Conservation (phyloP, 768 basidiomycete species). For the Tylopilus plumbeoviolaceoides region DNA sequence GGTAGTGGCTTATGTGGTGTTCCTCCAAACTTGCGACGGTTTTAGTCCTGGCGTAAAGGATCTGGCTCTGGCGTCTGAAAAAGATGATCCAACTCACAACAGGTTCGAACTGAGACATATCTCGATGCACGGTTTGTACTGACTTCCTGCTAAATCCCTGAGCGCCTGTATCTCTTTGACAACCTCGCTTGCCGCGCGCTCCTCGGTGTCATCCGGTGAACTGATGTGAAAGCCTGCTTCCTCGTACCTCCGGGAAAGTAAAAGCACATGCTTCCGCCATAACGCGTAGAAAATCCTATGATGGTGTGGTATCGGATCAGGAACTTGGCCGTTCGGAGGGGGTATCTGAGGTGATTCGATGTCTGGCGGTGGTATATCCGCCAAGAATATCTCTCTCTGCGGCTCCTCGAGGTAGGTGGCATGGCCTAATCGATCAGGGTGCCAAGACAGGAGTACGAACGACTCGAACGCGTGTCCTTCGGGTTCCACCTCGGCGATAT, state of each 20-base stretch:
- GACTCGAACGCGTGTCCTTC: conserved; percentile 56
- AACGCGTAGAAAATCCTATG: conserved; percentile 21
- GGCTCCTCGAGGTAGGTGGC: conserved; percentile 74
- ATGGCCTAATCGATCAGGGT: conserved; percentile 70
- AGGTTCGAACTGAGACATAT: conserved; percentile 81
- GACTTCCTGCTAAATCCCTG: conserved; percentile 8
- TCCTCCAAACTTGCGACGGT: conserved; percentile 60
- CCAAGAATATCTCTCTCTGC: conserved; percentile 46
- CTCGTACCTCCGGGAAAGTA: conserved; percentile 18
- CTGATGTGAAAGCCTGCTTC: conserved; percentile 12
- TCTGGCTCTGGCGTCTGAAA: background rate
- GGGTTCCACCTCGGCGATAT: conserved; percentile 79
- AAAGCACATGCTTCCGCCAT: conserved; percentile 21
- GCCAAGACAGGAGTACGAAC: conserved; percentile 52
- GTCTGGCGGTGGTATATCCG: conserved; percentile 21
- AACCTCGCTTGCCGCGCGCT: conserved; percentile 21
- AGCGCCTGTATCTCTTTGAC: conserved; percentile 20
- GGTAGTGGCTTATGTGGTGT: conserved; percentile 70
- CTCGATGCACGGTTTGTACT: conserved; percentile 61
- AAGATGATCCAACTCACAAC: conserved; percentile 42
- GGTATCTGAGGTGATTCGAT: conserved; percentile 16
- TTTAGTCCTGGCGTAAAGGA: conserved; percentile 48
- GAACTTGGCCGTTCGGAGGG: conserved; percentile 16
- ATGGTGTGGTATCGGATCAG: conserved; percentile 21
- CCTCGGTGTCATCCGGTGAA: conserved; percentile 10